Base-by-base conservation (phyloP, 805 yeast species). In the Saturnispora quitensis region DNA sequence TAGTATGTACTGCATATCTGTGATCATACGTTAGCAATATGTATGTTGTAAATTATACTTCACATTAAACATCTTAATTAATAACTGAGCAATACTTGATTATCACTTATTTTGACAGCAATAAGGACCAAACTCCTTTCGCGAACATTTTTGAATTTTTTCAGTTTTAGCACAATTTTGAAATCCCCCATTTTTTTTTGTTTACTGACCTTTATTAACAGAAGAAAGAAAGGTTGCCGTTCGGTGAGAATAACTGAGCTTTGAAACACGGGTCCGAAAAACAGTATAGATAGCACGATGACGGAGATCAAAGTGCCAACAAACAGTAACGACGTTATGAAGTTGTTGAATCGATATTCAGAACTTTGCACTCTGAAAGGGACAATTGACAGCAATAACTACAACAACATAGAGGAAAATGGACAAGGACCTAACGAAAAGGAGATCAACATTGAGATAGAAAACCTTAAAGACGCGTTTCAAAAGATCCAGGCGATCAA, bases 401-500 rank as follows among this genome's bases (percentile, higher is more conserved):
- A 38, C 17, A 35, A n/a, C 10, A n/a, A n/a, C 6, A 38, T 38
- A 20, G 48, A 38, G 5, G 45, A 40, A 20, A 22, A 33, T n/a
- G 33, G 13, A 8, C n/a, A 13, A 35, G 45, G n/a, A 31, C 34
- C 33, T 5, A 17, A 27, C 18, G 50, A 36, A 18, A 50, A 44
- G 27, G n/a, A 20, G 6, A 25, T 45, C 15, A 20, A 36, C 25
- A 40, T 45, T 5, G 45, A 45, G 25, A 13, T 50, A 18, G 36
- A 40, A 7, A 33, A 40, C 10, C 20, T 45, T 9, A 34, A 45
- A 34, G 43, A 45, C 4, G 20, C 50, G 9, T 45, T 45, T 18
- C 52, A 44, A 6, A 50, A 50, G 38, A 50, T 46, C n/a, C 50
- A 50, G 28, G 44, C 25, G 18, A 13, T 45, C 9, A 50, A 33